These are phyloP conservation scores for Aquanectria penicillioides DNA, from an alignment of 2,329 filamentous ascomycete species.

Conservation along the genomic window DNA sequence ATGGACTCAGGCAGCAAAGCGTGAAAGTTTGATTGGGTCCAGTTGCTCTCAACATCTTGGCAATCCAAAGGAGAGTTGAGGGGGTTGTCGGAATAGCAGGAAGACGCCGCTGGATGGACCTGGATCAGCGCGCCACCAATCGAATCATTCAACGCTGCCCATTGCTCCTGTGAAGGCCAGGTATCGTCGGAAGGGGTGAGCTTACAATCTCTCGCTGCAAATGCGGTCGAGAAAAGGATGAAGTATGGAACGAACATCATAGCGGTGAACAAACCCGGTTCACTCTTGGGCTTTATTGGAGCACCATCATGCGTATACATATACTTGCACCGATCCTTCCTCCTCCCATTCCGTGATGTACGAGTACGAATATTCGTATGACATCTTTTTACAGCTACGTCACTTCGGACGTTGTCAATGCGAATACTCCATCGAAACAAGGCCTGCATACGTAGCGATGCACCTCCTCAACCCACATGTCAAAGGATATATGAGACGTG, in stretches of 20 bases:
- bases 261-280: too few species aligned
- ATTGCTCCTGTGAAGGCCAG: not conserved
- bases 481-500: not conserved
- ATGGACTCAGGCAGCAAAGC: not conserved
- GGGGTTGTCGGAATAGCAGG: not conserved
- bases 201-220: not conserved
- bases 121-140: not conserved
- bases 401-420: not conserved
- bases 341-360: too few species aligned
- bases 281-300: not conserved
- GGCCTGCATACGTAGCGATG: not conserved
- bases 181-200: not conserved
- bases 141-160: not conserved
- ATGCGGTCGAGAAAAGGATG: not conserved
- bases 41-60: not conserved
- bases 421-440: not conserved
- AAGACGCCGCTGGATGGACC: not conserved
- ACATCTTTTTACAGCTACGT: not conserved
- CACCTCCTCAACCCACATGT: not conserved
- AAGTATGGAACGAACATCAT: conserved; percentile 1
- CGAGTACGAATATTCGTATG: not conserved
- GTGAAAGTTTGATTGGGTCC: not conserved
- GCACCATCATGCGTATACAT: not conserved
- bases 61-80: not conserved
- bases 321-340: not conserved